Evolutionary conservation across 176 grass and related monocot genomes (phyloP), one percentile per base, ranked within the genome.

Genomic region (Oryza coarctata): DNA sequence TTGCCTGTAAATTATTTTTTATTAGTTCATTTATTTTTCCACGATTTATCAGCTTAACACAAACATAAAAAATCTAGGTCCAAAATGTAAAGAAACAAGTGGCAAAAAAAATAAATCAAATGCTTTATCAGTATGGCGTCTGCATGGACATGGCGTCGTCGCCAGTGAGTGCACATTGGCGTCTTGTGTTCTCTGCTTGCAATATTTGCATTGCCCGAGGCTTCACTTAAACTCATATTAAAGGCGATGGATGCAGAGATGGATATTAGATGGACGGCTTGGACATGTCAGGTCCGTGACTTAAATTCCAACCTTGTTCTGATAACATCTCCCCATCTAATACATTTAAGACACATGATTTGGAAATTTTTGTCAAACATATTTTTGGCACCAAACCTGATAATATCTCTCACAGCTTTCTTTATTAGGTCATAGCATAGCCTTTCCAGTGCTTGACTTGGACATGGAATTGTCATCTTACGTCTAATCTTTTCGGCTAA

Each of bases 251-350:
- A 57, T n/a, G 13, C 66, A 49, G 39, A 34, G 38, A 33, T 15
- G 60, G 12, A 52, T 17, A 44, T 13, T 45, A 38, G 30, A 76
- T 52, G n/a, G 65, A 36, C 68, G 60, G n/a, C 12, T 3, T 22
- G 55, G 50, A 35, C 74, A 17, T 88, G 71, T 82, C 82, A 72
- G 45, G 22, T 52, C 55, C 74, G 82, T 81, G 79, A 71, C 89
- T 94, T 94, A 68, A 86, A 86, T 90, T 86, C 75, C 41, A 82
- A 86, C 87, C 64, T 71, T 88, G 65, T 70, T 74, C 78, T 92
- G 89, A 94, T 85, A 86, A 62, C 50, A 70, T 61, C 87, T 82
- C 70, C 34, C 75, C 78, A 94, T 88, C 91, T 9, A 86, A 94
- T 85, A 2, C 86, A 78, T 83, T 86, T 45, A 83, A 68, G 60